Evolutionary conservation across 2,329 filamentous ascomycete genomes (phyloP).

Genomic region (Daldinia sp.): DNA sequence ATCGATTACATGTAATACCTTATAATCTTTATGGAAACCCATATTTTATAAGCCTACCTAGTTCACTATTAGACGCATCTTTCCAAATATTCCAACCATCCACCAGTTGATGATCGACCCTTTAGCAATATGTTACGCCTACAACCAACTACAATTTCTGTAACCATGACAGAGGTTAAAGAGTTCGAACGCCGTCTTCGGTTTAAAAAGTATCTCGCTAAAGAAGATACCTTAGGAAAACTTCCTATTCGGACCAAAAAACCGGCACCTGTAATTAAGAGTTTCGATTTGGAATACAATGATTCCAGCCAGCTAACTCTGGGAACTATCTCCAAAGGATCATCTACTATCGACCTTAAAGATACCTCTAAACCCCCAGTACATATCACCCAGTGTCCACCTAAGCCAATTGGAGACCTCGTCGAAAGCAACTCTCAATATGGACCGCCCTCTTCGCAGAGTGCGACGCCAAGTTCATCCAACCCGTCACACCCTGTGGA

Average conservation of each 20-base stretch:
- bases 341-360: conserved; percentile 10
- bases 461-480: conserved; percentile 32
- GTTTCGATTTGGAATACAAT: conserved; percentile 19
- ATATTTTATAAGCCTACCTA: too few relatives aligned
- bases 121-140: conserved; percentile 52
- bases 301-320: conserved; percentile 16
- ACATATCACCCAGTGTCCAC: conserved; percentile 29
- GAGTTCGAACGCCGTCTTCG: conserved; percentile 49
- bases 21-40: too few relatives aligned
- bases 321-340: conserved; percentile 18
- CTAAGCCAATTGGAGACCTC: conserved; percentile 23
- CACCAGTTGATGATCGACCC: not conserved
- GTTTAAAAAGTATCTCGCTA: conserved; percentile 47
- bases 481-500: conserved; percentile 16
- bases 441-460: conserved; percentile 34
- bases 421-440: conserved; percentile 25
- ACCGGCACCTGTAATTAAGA: conserved; percentile 4
- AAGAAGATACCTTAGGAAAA: conserved; percentile 36
- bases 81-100: not conserved
- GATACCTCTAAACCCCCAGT: conserved; percentile 31
- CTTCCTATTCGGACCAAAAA: conserved; percentile 33
- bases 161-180: conserved; percentile 54
- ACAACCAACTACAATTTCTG: conserved; percentile 49
- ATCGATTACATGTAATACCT: too few relatives aligned
- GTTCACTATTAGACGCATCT: not conserved